Percentiles rank a stretch among this genome's conserved stretches.
Conservation (phyloP, 2,329 filamentous ascomycete species). For the Neoscytalidium dimidiatum region DNA sequence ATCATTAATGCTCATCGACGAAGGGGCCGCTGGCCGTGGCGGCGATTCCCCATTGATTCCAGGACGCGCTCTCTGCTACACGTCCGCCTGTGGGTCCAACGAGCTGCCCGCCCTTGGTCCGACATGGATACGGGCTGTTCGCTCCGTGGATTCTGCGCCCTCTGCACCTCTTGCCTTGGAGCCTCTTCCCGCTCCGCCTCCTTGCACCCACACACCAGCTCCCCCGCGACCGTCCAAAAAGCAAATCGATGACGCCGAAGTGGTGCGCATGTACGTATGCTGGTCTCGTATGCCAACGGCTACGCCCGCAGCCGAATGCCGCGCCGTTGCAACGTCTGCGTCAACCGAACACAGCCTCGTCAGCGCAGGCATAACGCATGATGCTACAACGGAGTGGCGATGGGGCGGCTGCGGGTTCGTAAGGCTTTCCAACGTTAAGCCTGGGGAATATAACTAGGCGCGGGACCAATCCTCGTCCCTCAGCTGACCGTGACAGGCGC, state of each 20-base stretch:
- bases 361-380: neutral
- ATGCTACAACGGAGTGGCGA: slow-evolving; percentile 7
- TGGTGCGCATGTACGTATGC: slow-evolving; percentile 3
- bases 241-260: slow-evolving; percentile 14
- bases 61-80: neutral
- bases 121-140: slow-evolving; percentile 1
- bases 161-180: neutral
- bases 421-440: neutral
- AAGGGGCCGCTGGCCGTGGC: slow-evolving; percentile 8
- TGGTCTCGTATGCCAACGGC: slow-evolving; percentile 2
- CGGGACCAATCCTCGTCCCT: neutral
- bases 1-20: slow-evolving; percentile 3
- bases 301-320: neutral
- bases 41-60: neutral
- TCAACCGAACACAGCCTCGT: slow-evolving; percentile 1
- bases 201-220: neutral
- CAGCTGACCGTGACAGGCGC: slow-evolving; percentile 5
- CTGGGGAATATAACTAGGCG: neutral
- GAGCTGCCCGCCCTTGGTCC: neutral
- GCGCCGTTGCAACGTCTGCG: slow-evolving; percentile 8
- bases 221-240: neutral
- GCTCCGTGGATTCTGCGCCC: neutral
- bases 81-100: neutral
- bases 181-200: neutral
- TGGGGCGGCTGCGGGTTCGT: neutral